A percentile compares a stretch with the other conserved stretches of the same genome.
phyloP scores from a whole-genome alignment of 164 flowering plant genomes.

The Taxillus chinensis region DNA sequence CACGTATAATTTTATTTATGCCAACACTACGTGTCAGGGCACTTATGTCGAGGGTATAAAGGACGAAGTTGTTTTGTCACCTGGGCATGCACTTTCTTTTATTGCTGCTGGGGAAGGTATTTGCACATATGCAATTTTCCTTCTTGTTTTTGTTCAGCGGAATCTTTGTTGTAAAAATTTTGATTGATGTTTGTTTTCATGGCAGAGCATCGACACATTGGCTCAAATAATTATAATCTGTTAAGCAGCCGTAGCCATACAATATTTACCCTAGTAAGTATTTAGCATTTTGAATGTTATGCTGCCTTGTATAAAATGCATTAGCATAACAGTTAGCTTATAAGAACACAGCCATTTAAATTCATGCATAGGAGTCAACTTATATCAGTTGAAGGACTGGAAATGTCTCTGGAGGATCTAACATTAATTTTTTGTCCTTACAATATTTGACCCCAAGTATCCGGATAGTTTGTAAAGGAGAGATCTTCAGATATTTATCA shows the following conservation, averaged over 20 bases:
- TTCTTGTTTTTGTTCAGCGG: too few relatives aligned
- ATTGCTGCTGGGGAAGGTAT: slow-evolving; percentile 99
- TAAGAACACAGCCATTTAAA: too few relatives aligned
- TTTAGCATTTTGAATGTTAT: neutral
- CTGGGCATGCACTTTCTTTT: slow-evolving; percentile 97
- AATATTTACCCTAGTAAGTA: slow-evolving; percentile 75
- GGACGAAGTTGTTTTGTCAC: slow-evolving; percentile 97
- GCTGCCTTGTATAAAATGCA: neutral
- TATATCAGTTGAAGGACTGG: too few relatives aligned
- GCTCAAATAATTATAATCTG: slow-evolving; percentile 90
- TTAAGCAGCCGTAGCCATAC: slow-evolving; percentile 98
- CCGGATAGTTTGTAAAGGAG: too few relatives aligned
- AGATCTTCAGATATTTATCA: too few relatives aligned
- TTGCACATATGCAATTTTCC: neutral
- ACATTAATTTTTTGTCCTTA: too few relatives aligned
- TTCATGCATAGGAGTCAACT: too few relatives aligned
- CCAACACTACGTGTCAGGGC: slow-evolving; percentile 42
- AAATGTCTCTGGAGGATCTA: too few relatives aligned
- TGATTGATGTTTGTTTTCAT: slow-evolving; percentile 10
- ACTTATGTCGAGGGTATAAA: slow-evolving; percentile 99
- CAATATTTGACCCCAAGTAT: too few relatives aligned
- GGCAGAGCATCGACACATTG: slow-evolving; percentile 99
- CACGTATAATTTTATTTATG: neutral
- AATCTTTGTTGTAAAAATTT: neutral
- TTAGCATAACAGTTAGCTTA: neutral